Evolutionary conservation across 306 rosid species (phyloP), one percentile per base, ranked within the genome.

Genomic region (Acacia crassicarpa): DNA sequence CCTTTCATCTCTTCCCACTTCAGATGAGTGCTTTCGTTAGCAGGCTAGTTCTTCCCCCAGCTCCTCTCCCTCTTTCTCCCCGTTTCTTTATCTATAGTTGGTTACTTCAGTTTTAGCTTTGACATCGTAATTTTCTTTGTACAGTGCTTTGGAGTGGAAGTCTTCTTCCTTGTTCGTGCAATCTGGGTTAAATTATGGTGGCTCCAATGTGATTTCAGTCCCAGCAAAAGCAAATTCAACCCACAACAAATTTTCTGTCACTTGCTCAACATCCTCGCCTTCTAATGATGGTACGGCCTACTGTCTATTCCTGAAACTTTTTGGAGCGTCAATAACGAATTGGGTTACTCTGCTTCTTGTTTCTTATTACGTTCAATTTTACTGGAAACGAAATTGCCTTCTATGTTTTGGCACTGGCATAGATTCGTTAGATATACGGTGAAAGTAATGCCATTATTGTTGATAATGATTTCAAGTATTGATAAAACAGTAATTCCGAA

Each of bases 71-170:
- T 78, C 78, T 62, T 11, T 79, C 49, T 62, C 48, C 63, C 30
- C 41, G 4, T 62, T 5, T 45, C n/a, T 56, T 11, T 5, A 6
- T 53, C 23, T 62, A n/a, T 63, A 9, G 48, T 38, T 49, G 54
- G 53, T 44, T 53, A 3, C 43, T 66, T 75, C 73, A 17, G 19
- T 79, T 86, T 14, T 33, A 68, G 20, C 78, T 41, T 35, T 83
- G 33, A 81, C 48, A 71, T 13, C 11, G 23, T 23, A 38, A 72
- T 74, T 86, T 75, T 27, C 69, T 74, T 40, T 74, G 1, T 69
- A 51, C 92, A 86, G 90, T 86, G 85, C 72, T 80, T 72, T 93
- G 66, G 94, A 89, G 44, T 93, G 94, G 95, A 93, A 86, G 61
- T 84, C 88, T 56, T 91, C 90, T 7, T 87, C 86, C 72, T 88